phyloP scores from a whole-genome alignment of 2,329 filamentous ascomycete genomes.

The Phyllachora maydis region DNA sequence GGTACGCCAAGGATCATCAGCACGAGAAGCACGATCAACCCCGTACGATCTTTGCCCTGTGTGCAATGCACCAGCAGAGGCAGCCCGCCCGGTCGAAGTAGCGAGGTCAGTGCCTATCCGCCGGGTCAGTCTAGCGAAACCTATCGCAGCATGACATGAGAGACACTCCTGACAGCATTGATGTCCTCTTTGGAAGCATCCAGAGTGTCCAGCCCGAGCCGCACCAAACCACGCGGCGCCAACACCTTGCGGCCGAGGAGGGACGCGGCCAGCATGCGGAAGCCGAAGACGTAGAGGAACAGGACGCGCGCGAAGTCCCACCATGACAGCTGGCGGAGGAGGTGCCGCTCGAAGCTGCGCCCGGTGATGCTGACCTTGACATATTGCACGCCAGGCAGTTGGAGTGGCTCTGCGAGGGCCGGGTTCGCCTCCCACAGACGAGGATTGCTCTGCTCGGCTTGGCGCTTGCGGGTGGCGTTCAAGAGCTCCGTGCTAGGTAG shows the following conservation, averaged over 20 bases:
- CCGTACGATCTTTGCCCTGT: slow-evolving; percentile 73
- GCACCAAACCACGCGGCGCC: slow-evolving; percentile 47
- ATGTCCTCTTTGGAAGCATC: slow-evolving; percentile 46
- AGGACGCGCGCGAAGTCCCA: slow-evolving; percentile 38
- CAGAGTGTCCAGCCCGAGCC: slow-evolving; percentile 49
- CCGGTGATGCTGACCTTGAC: slow-evolving; percentile 56
- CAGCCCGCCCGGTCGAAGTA: slow-evolving; percentile 14
- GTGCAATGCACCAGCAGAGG: slow-evolving; percentile 67
- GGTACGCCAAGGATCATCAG: slow-evolving; percentile 42
- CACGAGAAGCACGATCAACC: slow-evolving; percentile 46
- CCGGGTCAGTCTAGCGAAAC: slow-evolving; percentile 1
- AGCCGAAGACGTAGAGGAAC: slow-evolving; percentile 41
- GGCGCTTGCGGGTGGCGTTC: slow-evolving; percentile 41
- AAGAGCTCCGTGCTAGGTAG: slow-evolving; percentile 63
- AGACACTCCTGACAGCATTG: slow-evolving; percentile 16
- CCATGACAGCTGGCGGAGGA: slow-evolving; percentile 50
- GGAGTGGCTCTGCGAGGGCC: slow-evolving; percentile 29
- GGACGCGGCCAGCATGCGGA: slow-evolving; percentile 46
- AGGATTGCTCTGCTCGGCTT: slow-evolving; percentile 18
- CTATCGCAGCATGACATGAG: slow-evolving; percentile 1
- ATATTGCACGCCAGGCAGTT: slow-evolving; percentile 44
- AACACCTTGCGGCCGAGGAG: slow-evolving; percentile 54
- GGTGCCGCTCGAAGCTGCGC: slow-evolving; percentile 42
- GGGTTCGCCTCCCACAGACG: slow-evolving; percentile 25
- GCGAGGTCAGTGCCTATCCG: slow-evolving; percentile 3